Base-by-base conservation (phyloP, 306 rosid genomes). In the Styphnolobium japonicum region DNA sequence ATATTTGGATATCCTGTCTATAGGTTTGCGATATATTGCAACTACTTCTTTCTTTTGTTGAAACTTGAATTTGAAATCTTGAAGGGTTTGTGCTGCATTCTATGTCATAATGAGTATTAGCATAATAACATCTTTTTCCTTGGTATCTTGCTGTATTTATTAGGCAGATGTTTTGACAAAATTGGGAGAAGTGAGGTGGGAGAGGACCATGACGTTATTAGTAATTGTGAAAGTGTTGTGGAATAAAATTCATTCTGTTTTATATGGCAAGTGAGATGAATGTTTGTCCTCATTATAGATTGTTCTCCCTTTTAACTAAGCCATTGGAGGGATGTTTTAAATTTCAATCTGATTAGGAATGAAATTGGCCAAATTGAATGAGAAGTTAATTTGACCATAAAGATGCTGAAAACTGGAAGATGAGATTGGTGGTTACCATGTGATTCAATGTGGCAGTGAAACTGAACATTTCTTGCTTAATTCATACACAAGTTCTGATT, bases 341-440 rank as follows among this genome's bases (percentile, higher is more conserved):
- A 55, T 56, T 57, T 70, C 40, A 31, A 29, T 45, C 53, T 31
- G 6, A 22, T 7, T 58, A 70, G 77, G 42, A 46, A 52, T 10
- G 64, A 79, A 33, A 56, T 62, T 68, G 19, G 51, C 71, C 15
- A 53, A 60, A 45, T 70, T 69, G 62, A 79, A 45, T 33, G 31
- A 58, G 43, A 43, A 58, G 43, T 39, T 58, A 57, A 74, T 25
- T 79, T 58, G 46, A 39, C 33, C 64, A 33, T 58, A 22, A 40
- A 68, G 63, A 79, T 46, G 63, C 53, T 45, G 62, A 46, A 70
- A 79, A 57, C 22, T 33, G 68, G 51, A 67, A 53, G 33, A 65
- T 10, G 56, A 11, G 43, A 18, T 39, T 67, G 55, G 69, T 8
- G 19, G 23, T 78, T 55, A 67, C 46, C 25, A 15, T 77, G 23